These are phyloP conservation scores for Ganoderma sinense DNA, from an alignment of 1,284 basidiomycete genomes.

Conservation along the genomic window DNA sequence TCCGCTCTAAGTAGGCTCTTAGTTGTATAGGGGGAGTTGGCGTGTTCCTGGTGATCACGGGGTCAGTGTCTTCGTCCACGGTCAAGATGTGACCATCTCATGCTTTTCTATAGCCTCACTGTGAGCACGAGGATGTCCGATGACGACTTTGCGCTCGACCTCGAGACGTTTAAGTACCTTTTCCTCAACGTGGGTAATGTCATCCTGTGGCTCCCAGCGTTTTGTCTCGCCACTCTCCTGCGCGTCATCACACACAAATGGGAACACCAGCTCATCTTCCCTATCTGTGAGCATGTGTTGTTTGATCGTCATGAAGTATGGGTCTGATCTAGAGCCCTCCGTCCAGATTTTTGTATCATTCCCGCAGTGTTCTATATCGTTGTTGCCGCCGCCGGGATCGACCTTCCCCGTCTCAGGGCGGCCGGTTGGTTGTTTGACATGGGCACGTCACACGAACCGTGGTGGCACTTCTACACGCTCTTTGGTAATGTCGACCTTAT, in stretches of 20 bases:
- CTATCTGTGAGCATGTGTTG: slow-evolving; percentile 69
- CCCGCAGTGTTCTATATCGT: slow-evolving; percentile 88
- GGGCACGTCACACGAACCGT: slow-evolving; percentile 64
- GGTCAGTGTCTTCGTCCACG: slow-evolving; percentile 51
- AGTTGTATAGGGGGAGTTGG: slow-evolving; percentile 97
- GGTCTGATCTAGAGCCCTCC: background rate
- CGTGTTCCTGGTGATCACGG: slow-evolving; percentile 90
- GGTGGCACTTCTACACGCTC: slow-evolving; percentile 86
- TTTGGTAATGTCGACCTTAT: slow-evolving; percentile 56
- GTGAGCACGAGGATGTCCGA: slow-evolving; percentile 88
- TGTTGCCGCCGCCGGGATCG: slow-evolving; percentile 68
- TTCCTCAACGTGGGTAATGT: slow-evolving; percentile 69
- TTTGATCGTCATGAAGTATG: background rate
- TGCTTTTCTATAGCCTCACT: slow-evolving; percentile 64
- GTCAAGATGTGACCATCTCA: background rate
- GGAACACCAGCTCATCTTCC: slow-evolving; percentile 93
- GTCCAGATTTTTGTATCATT: slow-evolving; percentile 83
- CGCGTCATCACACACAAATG: slow-evolving; percentile 84
- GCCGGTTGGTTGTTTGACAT: slow-evolving; percentile 94
- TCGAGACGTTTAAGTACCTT: slow-evolving; percentile 69
- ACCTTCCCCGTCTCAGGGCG: slow-evolving; percentile 67
- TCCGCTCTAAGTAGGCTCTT: background rate
- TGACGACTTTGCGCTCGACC: slow-evolving; percentile 78
- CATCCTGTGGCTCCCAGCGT: slow-evolving; percentile 78
- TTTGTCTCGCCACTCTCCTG: slow-evolving; percentile 81